Conservation (phyloP, 441 rosid genomes). For the Flueggea neowawraea region DNA sequence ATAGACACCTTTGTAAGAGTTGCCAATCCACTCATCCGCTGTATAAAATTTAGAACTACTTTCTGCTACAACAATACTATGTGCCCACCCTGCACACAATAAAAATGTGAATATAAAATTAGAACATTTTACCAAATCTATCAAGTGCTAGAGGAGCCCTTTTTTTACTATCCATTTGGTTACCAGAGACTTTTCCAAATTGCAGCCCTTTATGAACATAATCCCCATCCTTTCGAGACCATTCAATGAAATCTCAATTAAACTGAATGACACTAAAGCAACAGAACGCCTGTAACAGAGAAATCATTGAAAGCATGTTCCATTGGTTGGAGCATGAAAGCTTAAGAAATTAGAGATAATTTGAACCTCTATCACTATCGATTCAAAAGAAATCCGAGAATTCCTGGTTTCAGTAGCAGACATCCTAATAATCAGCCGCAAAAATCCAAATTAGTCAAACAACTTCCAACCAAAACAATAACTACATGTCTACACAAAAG, state of each 20-base stretch:
- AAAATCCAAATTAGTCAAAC: slow-evolving; percentile 7
- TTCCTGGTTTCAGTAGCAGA: slow-evolving; percentile 34
- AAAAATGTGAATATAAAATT: neutral
- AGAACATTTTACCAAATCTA: neutral
- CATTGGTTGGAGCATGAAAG: neutral
- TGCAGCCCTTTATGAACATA: slow-evolving; percentile 73
- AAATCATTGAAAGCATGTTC: neutral
- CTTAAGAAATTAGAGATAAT: neutral
- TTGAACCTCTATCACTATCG: slow-evolving; percentile 64
- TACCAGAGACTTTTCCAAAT: slow-evolving; percentile 85
- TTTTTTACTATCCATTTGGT: slow-evolving; percentile 11
- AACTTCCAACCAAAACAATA: neutral
- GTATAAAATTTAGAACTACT: slow-evolving; percentile 91
- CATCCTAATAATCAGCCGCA: slow-evolving; percentile 56
- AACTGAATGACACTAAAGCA: no score
- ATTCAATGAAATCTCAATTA: slow-evolving; percentile 15
- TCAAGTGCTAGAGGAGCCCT: neutral
- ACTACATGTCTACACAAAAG: no score
- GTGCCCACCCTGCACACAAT: slow-evolving; percentile 56
- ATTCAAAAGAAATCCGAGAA: slow-evolving; percentile 27
- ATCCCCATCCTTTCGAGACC: slow-evolving; percentile 87
- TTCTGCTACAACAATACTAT: slow-evolving; percentile 84
- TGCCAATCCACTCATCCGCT: slow-evolving; percentile 98
- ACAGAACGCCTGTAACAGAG: neutral
- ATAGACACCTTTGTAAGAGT: slow-evolving; percentile 75